Conservation (phyloP, 306 rosid species). For the Mucuna pruriens region DNA sequence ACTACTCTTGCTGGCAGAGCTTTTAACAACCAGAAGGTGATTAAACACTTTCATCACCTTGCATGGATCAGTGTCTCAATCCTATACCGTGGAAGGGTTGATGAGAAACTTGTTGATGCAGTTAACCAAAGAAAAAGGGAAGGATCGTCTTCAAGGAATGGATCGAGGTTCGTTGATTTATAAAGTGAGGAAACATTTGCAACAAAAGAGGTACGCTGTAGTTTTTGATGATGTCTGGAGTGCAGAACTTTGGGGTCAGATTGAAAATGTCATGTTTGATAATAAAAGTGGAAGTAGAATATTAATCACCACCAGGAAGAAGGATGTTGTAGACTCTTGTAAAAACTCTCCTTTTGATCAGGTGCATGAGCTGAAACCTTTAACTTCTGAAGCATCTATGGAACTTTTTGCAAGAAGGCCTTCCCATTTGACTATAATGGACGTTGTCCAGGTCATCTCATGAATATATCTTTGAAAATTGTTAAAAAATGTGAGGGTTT, state of each 20-base stretch:
- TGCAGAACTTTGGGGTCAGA: background rate
- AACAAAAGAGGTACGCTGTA: background rate
- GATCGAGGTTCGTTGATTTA: background rate
- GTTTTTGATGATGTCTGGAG: background rate
- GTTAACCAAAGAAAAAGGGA: background rate
- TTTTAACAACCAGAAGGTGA: background rate
- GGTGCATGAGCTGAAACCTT: background rate
- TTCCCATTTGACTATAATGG: background rate
- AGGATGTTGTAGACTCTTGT: background rate
- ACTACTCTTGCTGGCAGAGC: background rate
- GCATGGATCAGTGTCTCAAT: conserved; percentile 10
- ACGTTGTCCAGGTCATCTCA: background rate
- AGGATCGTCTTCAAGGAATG: background rate
- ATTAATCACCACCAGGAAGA: background rate
- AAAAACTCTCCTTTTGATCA: background rate
- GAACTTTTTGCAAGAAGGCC: background rate
- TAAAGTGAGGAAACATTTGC: background rate
- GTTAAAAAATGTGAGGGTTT: background rate
- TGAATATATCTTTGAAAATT: background rate
- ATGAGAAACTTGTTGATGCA: background rate
- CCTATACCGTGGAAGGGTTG: background rate
- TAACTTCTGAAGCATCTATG: background rate
- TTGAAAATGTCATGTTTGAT: background rate
- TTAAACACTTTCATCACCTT: background rate
- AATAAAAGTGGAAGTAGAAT: background rate